Conservation (phyloP, 208 protist genomes). For the Herpetomonas tarakana region DNA sequence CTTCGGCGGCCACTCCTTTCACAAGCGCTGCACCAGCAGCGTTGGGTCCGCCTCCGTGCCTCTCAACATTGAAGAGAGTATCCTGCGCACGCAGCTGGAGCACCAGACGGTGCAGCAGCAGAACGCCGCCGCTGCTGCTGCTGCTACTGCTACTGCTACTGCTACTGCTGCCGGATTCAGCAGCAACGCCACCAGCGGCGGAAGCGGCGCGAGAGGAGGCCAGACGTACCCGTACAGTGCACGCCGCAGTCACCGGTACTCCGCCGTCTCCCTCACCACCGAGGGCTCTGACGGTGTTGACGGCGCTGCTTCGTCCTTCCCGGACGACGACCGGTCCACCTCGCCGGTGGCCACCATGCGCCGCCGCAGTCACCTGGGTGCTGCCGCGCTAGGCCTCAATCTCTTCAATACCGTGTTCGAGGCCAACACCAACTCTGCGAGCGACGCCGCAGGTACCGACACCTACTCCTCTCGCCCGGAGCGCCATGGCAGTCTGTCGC, state of each 20-base stretch:
- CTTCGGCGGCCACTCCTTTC: background rate
- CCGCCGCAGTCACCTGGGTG: background rate
- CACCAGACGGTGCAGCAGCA: background rate
- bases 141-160: no score
- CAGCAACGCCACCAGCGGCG: no score
- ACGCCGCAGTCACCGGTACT: conserved; percentile 1
- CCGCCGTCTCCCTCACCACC: conserved; percentile 2
- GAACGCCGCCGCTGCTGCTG: no score
- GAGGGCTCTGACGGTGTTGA: background rate
- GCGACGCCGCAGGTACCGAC: background rate
- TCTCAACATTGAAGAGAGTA: background rate
- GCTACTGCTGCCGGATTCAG: no score
- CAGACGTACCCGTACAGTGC: no score
- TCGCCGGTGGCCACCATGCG: background rate
- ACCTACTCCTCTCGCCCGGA: no score
- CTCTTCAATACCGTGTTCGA: background rate
- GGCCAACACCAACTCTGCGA: background rate
- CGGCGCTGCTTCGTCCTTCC: no score
- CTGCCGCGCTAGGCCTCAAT: background rate
- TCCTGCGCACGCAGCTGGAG: background rate
- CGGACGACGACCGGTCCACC: background rate
- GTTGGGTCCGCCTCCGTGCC: background rate
- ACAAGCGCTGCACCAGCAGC: conserved; percentile 6
- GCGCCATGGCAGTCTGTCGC: conserved; percentile 1
- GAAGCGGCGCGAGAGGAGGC: no score